A percentile compares a stretch with the other conserved stretches of the same genome.
phyloP scores from a whole-genome alignment of 495 filamentous ascomycete species.

The Talaromyces nanjingensis region DNA sequence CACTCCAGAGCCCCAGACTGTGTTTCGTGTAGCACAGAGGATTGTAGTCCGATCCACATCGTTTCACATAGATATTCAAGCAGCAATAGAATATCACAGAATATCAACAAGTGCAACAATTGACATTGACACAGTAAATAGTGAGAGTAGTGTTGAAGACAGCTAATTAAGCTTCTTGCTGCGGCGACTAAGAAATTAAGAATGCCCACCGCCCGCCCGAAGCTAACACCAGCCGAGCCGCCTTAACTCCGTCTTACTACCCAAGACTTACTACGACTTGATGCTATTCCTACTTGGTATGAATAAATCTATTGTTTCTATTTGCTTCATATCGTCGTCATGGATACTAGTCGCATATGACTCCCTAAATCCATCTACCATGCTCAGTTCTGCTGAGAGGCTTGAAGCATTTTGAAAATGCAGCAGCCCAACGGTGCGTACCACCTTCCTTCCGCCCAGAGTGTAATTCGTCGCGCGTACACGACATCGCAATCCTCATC shows the following conservation, averaged over 20 bases:
- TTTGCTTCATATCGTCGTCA: not conserved
- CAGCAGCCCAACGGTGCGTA: slow-evolving; percentile 8
- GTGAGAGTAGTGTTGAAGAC: not conserved
- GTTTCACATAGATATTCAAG: not conserved
- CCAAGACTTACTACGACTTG: not conserved
- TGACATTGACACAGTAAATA: not conserved
- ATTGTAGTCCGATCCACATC: not conserved
- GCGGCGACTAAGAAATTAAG: not conserved
- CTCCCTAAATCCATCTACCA: not conserved
- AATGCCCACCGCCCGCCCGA: not conserved
- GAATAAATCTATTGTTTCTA: not conserved
- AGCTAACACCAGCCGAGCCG: not conserved
- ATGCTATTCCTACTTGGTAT: not conserved
- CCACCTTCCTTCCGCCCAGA: not conserved
- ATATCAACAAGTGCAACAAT: not conserved
- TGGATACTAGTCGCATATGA: not conserved
- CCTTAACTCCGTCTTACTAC: not conserved
- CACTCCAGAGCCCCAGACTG: not conserved
- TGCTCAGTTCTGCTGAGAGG: slow-evolving; percentile 1
- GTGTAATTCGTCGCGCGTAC: not conserved
- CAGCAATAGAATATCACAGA: not conserved
- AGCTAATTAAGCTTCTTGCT: not conserved
- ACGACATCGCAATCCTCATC: not conserved
- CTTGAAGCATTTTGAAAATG: slow-evolving; percentile 7
- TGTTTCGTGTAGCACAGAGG: not conserved